Evolutionary conservation across 192 early-diverging fungal genomes (phyloP), one percentile per base, ranked within the genome.

Genomic region (Coemansia sp.): DNA sequence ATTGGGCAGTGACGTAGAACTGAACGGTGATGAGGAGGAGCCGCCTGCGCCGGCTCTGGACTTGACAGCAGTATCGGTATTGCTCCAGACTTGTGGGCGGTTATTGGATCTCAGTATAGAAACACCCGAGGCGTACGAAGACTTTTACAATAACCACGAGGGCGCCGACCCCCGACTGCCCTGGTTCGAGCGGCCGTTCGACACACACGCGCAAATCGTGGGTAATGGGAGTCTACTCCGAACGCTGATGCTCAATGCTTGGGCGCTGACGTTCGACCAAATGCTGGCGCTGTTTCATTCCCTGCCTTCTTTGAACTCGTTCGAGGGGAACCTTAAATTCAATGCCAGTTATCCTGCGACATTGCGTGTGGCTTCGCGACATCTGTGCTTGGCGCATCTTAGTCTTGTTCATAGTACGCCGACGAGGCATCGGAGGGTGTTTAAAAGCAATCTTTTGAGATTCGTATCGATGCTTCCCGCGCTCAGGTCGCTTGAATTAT

Each of bases 181-280:
- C 4, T 29, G 44, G n/a, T 50, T 41, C n/a, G 70, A 62, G 12
- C 63, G 70, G 32, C 70, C 66, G 23, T 69, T 64, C 27, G 60
- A 50, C 34, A 62, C 66, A 3, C 32, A 4, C 0, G 42, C 51
- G 12, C 1, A 6, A 11, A 42, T 48, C 2, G 17, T 1, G 3
- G 44, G 17, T 12, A 57, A 64, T n/a, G 45, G 31, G 15, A 4
- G 17, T 15, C 8, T 4, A 0, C 53, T 78, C 41, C 42, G 37
- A 3, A 60, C 69, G 23, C 46, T 78, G 60, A 67, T 51, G 53
- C 51, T 78, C 4, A 69, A 73, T 53, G 61, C 71, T 0, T 78
- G 67, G 71, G 76, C 76, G 41, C 63, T 78, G 61, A 70, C 76
- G 27, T 78, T 78, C 41, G 76, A 69, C 51, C 76, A 78, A 64